Base-by-base conservation (phyloP, 1,284 basidiomycete species). In the Leccinum olivaceoglutinosum region DNA sequence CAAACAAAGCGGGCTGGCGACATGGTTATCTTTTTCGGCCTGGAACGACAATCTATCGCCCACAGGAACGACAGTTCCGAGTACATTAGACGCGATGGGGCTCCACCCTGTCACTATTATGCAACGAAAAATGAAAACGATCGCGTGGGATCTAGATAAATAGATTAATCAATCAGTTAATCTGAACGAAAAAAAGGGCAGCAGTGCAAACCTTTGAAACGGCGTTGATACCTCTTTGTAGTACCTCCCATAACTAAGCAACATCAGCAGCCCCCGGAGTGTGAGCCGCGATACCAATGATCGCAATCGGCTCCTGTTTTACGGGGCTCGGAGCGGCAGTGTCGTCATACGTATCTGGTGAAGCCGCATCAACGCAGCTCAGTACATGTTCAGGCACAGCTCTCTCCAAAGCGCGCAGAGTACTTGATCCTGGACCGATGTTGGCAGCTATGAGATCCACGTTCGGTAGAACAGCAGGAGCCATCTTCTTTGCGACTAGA, bases 251-350 rank as follows among this genome's bases (percentile, higher is more conserved):
- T 3, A 90, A 75, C 59, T 80, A 74, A 11, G 74, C 69, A 2
- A 74, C 68, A 66, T 79, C 76, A 1, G 73, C 69, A 5, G 87
- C 86, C 1, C 86, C 84, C 0, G 88, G 88, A 70, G 88, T 79
- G 62, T 84, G 82, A 49, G 84, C 78, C 2, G 86, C 84, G 86
- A 90, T 89, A 10, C 88, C 89, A 60, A 89, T 77, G 63, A 90
- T 82, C 2, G 89, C 88, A 59, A 90, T 83, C 2, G 85, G 80
- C 60, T 85, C 84, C 64, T 82, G 80, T 61, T 77, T 74, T 3
- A 63, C 58, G 18, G 36, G 39, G 3, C 21, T 10, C 6, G 44
- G 46, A 34, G 6, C 3, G 9, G 54, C n/a, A 46, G n/a, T 34
- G n/a, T 62, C 63, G 8, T 5, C 49, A 4, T n/a, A 63, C 39